Base-by-base conservation (phyloP, 1,139 yeast genomes). In the Hyphopichia buzzinii region DNA sequence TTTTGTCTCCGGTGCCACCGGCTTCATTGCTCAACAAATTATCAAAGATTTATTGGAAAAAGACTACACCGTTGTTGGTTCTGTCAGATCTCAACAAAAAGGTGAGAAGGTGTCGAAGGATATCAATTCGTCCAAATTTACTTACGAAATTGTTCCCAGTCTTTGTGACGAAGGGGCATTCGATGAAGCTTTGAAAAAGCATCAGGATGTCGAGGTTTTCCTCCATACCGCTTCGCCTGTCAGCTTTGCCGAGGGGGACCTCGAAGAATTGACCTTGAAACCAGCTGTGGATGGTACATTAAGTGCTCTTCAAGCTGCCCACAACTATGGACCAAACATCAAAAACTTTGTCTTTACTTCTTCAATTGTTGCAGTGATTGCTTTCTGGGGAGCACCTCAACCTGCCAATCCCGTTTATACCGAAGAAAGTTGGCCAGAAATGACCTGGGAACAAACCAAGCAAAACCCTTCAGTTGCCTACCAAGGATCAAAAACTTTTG, bases 181-280 rank as follows among this genome's bases (percentile, higher is more conserved):
- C 41, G 79, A 78, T 47, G 57, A 62, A n/a, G 73, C 70, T 2
- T 62, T 81, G 37, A 50, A 67, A 42, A 55, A 54, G 2, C 69
- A 76, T 47, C 67, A 77, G 2, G 75, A 72, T 29, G 66, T 79
- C 38, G 69, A 73, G 8, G 69, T 65, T 31, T 78, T 81, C 34
- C 50, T 80, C 25, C 88, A 81, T 57, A 75, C 80, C 3, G 84
- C 84, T 10, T 73, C 81, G 15, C 82, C 83, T 4, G 66, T 73
- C 47, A 42, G 54, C 26, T n/a, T n/a, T n/a, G 62, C 53, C 33
- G 64, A 66, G 35, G 46, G 55, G 32, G 65, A 64, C 37, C 41
- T 55, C 14, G 61, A 62, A 24, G 73, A 72, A 26, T 75, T 70
- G 15, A 57, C 64, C 35, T 52, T 74, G 34, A 56, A 55, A 15